Evolutionary conservation across 805 yeast species (phyloP).

Genomic region (Cyberlindnera galapagoensis): DNA sequence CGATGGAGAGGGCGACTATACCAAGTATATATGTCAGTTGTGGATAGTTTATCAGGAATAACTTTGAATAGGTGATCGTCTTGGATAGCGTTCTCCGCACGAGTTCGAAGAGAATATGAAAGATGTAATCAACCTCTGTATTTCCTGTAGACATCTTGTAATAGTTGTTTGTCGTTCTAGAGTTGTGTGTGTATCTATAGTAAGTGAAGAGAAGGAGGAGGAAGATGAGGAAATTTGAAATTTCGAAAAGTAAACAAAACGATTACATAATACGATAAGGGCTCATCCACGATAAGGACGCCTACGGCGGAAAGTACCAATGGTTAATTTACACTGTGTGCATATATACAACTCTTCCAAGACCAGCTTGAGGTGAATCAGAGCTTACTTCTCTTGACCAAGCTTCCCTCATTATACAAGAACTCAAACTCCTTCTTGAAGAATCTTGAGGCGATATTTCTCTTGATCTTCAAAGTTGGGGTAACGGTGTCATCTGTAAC

Average conservation of each 20-base stretch:
- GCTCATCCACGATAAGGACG: neutral
- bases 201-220: neutral
- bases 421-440: constrained; percentile 34
- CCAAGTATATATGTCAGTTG: constrained; percentile 21
- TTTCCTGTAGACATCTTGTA: constrained; percentile 18
- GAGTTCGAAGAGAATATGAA: constrained; percentile 8
- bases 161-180: too few relatives aligned
- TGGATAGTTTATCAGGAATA: constrained; percentile 27
- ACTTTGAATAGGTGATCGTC: constrained; percentile 12
- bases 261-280: neutral
- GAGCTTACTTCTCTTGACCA: constrained; percentile 10
- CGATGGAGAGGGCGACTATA: constrained; percentile 16
- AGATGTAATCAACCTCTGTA: constrained; percentile 15
- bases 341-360: too few relatives aligned
- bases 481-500: constrained; percentile 59
- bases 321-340: too few relatives aligned
- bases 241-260: neutral
- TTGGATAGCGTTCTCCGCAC: neutral
- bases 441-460: constrained; percentile 37
- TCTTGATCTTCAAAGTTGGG: constrained; percentile 57
- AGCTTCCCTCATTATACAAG: constrained; percentile 43
- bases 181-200: too few relatives aligned
- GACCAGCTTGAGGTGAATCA: too few relatives aligned
- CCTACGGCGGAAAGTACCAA: constrained; percentile 1
- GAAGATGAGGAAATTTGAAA: neutral